phyloP scores from a whole-genome alignment of 2,329 filamentous ascomycete species.

The Fusarium floridanum region DNA sequence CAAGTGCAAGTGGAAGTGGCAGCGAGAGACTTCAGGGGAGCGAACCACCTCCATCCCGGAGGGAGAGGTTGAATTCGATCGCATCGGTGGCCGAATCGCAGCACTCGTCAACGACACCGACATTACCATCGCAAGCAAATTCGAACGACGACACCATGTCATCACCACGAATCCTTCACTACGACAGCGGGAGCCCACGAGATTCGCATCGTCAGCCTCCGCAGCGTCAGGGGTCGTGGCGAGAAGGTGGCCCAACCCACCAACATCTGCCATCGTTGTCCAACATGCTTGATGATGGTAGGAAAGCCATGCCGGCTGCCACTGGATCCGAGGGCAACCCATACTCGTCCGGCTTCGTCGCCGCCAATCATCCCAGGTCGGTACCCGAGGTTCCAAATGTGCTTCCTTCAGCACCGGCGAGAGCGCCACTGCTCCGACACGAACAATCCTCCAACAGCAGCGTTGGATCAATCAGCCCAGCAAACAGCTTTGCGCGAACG shows the following conservation, averaged over 20 bases:
- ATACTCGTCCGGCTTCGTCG: slow-evolving; percentile 46
- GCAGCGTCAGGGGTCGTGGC: slow-evolving; percentile 46
- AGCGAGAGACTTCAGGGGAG: slow-evolving; percentile 63
- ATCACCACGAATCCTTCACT: slow-evolving; percentile 57
- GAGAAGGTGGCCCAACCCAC: slow-evolving; percentile 37
- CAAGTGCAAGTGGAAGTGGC: slow-evolving; percentile 62
- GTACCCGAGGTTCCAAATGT: slow-evolving; percentile 43
- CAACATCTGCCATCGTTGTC: slow-evolving; percentile 61
- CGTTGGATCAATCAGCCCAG: slow-evolving; percentile 56
- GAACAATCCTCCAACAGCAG: slow-evolving; percentile 62
- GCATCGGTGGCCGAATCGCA: slow-evolving; percentile 61
- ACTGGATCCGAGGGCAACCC: slow-evolving; percentile 40
- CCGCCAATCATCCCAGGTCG: slow-evolving; percentile 49
- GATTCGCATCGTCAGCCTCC: slow-evolving; percentile 46
- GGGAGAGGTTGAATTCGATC: slow-evolving; percentile 63
- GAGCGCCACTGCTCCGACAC: slow-evolving; percentile 57
- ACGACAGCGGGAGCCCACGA: slow-evolving; percentile 51
- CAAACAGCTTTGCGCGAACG: slow-evolving; percentile 53
- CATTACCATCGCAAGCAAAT: slow-evolving; percentile 51
- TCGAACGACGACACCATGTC: slow-evolving; percentile 58
- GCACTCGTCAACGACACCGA: slow-evolving; percentile 55
- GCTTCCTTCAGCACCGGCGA: slow-evolving; percentile 46
- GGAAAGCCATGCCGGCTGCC: slow-evolving; percentile 30
- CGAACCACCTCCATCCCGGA: slow-evolving; percentile 61
- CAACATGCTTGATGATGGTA: slow-evolving; percentile 60